A percentile compares a stretch with the other conserved stretches of the same genome.
These are phyloP conservation scores for Crithidia mellificae DNA, from an alignment of 208 protist genomes.

Conservation along the genomic window DNA sequence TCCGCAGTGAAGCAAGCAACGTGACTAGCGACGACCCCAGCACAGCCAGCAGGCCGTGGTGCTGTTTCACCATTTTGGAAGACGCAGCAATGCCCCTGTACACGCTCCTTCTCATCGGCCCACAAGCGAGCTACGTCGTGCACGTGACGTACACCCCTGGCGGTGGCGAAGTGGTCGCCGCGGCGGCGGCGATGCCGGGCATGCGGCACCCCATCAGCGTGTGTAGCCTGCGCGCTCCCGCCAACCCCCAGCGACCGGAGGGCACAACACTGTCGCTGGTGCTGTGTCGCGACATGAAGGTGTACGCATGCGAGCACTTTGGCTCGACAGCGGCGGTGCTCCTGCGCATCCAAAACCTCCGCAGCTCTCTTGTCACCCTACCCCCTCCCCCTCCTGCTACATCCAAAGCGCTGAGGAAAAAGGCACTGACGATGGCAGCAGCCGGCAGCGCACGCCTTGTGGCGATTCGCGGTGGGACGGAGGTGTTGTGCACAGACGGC, in stretches of 20 bases:
- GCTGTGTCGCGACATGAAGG: conserved; percentile 24
- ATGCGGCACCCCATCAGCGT: conserved; percentile 15
- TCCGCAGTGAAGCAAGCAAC: too few species aligned
- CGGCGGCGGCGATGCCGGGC: not conserved
- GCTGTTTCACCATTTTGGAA: conserved; percentile 16
- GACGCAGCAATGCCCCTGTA: conserved; percentile 17
- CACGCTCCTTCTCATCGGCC: conserved; percentile 13
- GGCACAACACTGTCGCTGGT: conserved; percentile 22
- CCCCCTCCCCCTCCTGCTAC: not conserved
- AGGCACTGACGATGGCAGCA: not conserved
- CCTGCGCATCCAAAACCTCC: conserved; percentile 13
- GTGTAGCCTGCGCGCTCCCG: conserved; percentile 7
- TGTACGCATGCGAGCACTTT: conserved; percentile 33
- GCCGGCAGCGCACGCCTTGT: conserved; percentile 3
- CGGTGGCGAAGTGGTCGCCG: conserved; percentile 5
- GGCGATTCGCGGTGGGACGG: conserved; percentile 7
- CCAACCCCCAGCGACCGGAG: conserved; percentile 4
- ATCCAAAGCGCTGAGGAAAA: not conserved
- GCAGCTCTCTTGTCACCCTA: not conserved
- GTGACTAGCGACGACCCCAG: too few species aligned
- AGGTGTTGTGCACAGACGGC: conserved; percentile 28
- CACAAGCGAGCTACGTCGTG: conserved; percentile 13
- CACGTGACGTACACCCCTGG: conserved; percentile 12
- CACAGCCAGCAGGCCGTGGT: too few species aligned
- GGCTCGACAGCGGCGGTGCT: conserved; percentile 4